A percentile compares a stretch with the other conserved stretches of the same genome.
phyloP scores from a whole-genome alignment of 805 yeast species.

The Diddensiella santjacobensis region DNA sequence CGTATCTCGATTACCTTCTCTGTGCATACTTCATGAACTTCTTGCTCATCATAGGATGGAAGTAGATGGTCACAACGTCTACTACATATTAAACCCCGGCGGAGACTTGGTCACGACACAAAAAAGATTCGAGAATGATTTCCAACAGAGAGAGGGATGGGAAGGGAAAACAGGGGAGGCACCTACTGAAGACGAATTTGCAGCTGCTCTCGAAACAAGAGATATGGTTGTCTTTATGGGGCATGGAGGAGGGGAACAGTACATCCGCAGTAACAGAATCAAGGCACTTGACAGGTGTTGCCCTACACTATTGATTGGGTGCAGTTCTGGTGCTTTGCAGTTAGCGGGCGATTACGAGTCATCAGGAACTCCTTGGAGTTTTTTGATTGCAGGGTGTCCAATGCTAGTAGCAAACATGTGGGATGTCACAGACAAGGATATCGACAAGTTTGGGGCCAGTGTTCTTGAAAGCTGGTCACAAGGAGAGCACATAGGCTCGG shows the following conservation, averaged over 20 bases:
- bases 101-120: slow-evolving; percentile 73
- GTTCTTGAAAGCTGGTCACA: slow-evolving; percentile 55
- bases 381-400: slow-evolving; percentile 77
- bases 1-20: slow-evolving; percentile 73
- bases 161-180: slow-evolving; percentile 46
- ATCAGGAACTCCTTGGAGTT: slow-evolving; percentile 70
- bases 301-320: slow-evolving; percentile 66
- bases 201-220: slow-evolving; percentile 39
- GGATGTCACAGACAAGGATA: slow-evolving; percentile 97
- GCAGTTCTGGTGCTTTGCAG: slow-evolving; percentile 76
- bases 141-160: slow-evolving; percentile 44
- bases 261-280: slow-evolving; percentile 53
- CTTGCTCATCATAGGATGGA: slow-evolving; percentile 28
- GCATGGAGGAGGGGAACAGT: slow-evolving; percentile 96
- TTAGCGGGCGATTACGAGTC: slow-evolving; percentile 61
- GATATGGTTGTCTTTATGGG: slow-evolving; percentile 76
- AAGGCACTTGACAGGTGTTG: slow-evolving; percentile 39
- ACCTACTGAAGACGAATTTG: slow-evolving; percentile 57
- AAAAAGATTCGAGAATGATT: slow-evolving; percentile 44
- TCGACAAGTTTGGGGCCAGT: slow-evolving; percentile 67
- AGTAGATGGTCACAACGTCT: slow-evolving; percentile 37
- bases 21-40: slow-evolving; percentile 40
- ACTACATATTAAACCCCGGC: slow-evolving; percentile 76
- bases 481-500: slow-evolving; percentile 43
- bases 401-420: slow-evolving; percentile 82